These are phyloP conservation scores for Chrysanthemum makinoi DNA, from an alignment of 129 eudicot genomes.

Conservation along the genomic window DNA sequence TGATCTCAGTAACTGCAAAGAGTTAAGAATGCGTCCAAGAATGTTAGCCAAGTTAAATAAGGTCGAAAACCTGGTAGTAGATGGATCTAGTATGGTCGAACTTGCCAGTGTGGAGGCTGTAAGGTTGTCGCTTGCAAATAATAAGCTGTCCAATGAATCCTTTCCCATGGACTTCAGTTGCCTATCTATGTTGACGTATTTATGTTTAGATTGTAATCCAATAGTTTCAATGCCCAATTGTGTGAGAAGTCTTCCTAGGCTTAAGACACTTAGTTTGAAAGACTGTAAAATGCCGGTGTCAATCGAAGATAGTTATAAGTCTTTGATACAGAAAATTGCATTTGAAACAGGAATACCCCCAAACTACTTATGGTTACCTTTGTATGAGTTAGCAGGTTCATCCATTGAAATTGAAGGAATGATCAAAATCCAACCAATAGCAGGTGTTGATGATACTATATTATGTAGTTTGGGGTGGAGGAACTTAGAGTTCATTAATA, in stretches of 20 bases:
- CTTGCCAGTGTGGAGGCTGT: too few species aligned
- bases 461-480: constrained; percentile 3
- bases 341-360: constrained; percentile 19
- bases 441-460: background rate
- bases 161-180: constrained; percentile 9
- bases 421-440: constrained; percentile 16
- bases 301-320: background rate
- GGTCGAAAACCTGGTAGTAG: background rate
- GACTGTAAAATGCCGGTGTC: background rate
- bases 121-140: background rate
- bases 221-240: constrained; percentile 5
- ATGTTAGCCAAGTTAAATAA: background rate
- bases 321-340: background rate
- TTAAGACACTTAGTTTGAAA: background rate
- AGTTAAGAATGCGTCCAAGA: background rate
- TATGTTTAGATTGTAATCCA: constrained; percentile 7
- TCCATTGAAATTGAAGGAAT: constrained; percentile 20
- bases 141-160: background rate
- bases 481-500: background rate
- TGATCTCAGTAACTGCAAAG: background rate
- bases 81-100: background rate
- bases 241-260: constrained; percentile 11
- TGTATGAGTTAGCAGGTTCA: background rate
- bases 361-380: background rate
- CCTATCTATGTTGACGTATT: background rate